phyloP scores from a whole-genome alignment of 345 rosid genomes.

The Pugionium cornutum region DNA sequence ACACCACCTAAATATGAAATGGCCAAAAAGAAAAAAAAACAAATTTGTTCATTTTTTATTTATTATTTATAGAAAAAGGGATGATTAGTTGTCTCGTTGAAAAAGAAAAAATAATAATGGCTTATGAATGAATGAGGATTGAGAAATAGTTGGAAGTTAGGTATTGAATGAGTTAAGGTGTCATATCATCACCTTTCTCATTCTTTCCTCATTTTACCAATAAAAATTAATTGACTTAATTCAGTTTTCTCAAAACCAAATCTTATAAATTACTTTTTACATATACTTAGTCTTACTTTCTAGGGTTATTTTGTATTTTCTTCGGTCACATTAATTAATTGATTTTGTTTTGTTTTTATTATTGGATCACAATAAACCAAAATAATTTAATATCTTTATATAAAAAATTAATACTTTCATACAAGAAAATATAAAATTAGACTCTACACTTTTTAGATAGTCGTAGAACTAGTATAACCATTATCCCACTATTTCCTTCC shows the following conservation, averaged over 20 bases:
- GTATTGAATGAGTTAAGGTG: neutral
- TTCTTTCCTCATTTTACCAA: neutral
- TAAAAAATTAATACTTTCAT: too few species aligned
- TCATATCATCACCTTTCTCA: constrained; percentile 5
- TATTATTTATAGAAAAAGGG: too few species aligned
- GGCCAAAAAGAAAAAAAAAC: too few species aligned
- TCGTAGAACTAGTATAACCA: too few species aligned
- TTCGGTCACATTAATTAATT: neutral
- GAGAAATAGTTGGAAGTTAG: constrained; percentile 32
- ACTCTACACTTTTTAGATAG: too few species aligned
- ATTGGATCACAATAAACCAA: too few species aligned
- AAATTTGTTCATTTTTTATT: too few species aligned
- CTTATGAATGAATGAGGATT: constrained; percentile 23
- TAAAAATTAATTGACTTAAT: neutral
- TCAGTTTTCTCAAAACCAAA: neutral
- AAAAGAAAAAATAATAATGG: neutral
- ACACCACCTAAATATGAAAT: too few species aligned
- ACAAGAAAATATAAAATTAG: too few species aligned
- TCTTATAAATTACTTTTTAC: neutral
- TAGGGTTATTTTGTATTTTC: neutral
- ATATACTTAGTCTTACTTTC: too few species aligned
- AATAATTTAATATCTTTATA: too few species aligned
- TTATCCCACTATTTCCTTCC: too few species aligned
- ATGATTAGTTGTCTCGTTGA: neutral
- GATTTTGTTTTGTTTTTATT: neutral